Conservation (phyloP, 2,329 filamentous ascomycete genomes). For the Cladophialophora carrionii region DNA sequence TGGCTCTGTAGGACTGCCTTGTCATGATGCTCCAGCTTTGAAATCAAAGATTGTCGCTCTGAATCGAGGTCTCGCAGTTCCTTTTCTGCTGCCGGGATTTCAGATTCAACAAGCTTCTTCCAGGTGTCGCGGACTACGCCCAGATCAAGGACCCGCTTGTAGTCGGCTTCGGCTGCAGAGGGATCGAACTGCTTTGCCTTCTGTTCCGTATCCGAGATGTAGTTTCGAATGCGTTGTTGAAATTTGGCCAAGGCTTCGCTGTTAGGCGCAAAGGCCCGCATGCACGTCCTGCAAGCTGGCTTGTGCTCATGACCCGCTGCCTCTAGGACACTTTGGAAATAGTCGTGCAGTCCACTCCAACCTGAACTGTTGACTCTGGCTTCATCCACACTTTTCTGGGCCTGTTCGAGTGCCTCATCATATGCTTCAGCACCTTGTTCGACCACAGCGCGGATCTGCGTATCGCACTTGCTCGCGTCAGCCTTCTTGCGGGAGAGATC, state of each 20-base stretch:
- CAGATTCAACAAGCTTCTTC: constrained; percentile 65
- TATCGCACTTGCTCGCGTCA: constrained; percentile 65
- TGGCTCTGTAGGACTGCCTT: constrained; percentile 63
- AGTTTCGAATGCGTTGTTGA: constrained; percentile 65
- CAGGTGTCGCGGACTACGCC: constrained; percentile 74
- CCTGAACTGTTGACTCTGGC: constrained; percentile 68
- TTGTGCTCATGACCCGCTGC: constrained; percentile 54
- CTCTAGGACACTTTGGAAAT: constrained; percentile 70
- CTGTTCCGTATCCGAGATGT: constrained; percentile 58
- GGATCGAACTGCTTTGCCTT: constrained; percentile 58
- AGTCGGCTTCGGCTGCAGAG: constrained; percentile 62
- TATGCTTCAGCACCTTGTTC: constrained; percentile 58
- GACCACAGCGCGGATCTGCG: constrained; percentile 63
- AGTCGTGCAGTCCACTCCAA: constrained; percentile 68
- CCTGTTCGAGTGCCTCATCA: constrained; percentile 55
- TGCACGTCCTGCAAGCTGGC: constrained; percentile 77
- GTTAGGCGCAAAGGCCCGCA: constrained; percentile 65
- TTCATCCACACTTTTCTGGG: constrained; percentile 56
- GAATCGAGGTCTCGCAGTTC: constrained; percentile 65
- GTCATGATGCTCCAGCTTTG: constrained; percentile 69
- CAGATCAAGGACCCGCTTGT: constrained; percentile 65
- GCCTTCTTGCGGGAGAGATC: constrained; percentile 65
- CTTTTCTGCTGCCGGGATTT: constrained; percentile 70
- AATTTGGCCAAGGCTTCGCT: constrained; percentile 65
- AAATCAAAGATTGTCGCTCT: constrained; percentile 64